These are phyloP conservation scores for Aspergillus calidoustus DNA, from an alignment of 2,329 filamentous ascomycete genomes.

Conservation along the genomic window DNA sequence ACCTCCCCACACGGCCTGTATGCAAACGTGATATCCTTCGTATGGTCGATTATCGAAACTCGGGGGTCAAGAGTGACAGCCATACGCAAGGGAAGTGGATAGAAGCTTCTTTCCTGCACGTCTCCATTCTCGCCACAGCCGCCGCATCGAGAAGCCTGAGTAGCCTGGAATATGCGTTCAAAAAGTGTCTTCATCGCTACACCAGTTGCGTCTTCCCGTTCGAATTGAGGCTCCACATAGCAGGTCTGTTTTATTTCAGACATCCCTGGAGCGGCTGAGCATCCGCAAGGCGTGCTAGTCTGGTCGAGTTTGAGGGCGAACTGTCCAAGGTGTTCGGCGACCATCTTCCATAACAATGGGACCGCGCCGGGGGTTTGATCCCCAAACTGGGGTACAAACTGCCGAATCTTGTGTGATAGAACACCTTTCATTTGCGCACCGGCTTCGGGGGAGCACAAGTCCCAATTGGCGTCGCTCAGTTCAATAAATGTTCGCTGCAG, in stretches of 20 bases:
- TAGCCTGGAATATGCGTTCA: slow-evolving; percentile 22
- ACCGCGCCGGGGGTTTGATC: not conserved
- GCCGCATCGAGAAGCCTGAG: slow-evolving; percentile 4
- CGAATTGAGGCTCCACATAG: not conserved
- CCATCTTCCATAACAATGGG: slow-evolving; percentile 27
- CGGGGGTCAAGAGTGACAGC: slow-evolving; percentile 27
- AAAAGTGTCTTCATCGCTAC: slow-evolving; percentile 28
- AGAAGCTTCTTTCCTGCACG: slow-evolving; percentile 22
- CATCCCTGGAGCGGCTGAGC: not conserved
- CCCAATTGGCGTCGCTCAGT: slow-evolving; percentile 35
- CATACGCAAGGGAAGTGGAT: slow-evolving; percentile 36
- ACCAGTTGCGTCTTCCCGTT: slow-evolving; percentile 20
- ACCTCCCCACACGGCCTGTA: slow-evolving; percentile 28
- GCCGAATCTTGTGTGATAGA: slow-evolving; percentile 22
- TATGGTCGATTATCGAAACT: slow-evolving; percentile 28
- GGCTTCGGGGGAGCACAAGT: slow-evolving; percentile 24
- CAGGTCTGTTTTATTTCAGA: not conserved
- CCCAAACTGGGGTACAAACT: slow-evolving; percentile 16
- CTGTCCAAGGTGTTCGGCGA: slow-evolving; percentile 33
- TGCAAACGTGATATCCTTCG: slow-evolving; percentile 29
- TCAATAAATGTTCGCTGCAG: slow-evolving; percentile 34
- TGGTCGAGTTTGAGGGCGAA: slow-evolving; percentile 30
- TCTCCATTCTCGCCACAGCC: slow-evolving; percentile 13
- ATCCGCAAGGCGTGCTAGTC: slow-evolving; percentile 7
- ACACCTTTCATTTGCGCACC: slow-evolving; percentile 24